Evolutionary conservation across 208 protist species (phyloP).

Genomic region (Crithidia thermophila): DNA sequence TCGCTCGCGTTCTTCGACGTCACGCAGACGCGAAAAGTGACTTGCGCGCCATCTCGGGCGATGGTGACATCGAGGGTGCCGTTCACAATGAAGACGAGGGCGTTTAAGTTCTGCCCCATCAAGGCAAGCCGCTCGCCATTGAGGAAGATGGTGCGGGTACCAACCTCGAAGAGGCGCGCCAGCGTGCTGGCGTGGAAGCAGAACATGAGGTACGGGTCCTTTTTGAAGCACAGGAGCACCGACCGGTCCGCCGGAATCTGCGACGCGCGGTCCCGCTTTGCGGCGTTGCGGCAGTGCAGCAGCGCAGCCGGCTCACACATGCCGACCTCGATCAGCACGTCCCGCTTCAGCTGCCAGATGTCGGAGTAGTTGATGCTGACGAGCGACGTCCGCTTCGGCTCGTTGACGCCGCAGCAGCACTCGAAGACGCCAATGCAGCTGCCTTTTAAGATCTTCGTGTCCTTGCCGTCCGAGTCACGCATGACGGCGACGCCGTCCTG

Average conservation of each 20-base stretch:
- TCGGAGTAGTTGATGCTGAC: conserved; percentile 90
- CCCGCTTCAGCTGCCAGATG: conserved; percentile 77
- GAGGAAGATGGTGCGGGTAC: conserved; percentile 66
- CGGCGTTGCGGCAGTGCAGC: conserved; percentile 70
- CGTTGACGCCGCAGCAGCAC: conserved; percentile 84
- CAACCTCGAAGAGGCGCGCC: conserved; percentile 59
- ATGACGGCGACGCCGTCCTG: conserved; percentile 76
- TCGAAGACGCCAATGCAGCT: conserved; percentile 90
- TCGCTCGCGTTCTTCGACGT: conserved; percentile 5
- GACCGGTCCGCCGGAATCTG: conserved; percentile 50
- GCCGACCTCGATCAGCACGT: conserved; percentile 81
- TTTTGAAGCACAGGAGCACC: conserved; percentile 38
- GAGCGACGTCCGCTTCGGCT: conserved; percentile 68
- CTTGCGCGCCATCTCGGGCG: conserved; percentile 49
- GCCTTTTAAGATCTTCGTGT: conserved; percentile 48
- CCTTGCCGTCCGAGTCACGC: conserved; percentile 40
- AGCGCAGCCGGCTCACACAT: conserved; percentile 87
- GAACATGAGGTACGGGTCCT: conserved; percentile 80
- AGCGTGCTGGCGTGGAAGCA: conserved; percentile 40
- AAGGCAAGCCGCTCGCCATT: conserved; percentile 75
- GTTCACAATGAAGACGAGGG: conserved; percentile 64
- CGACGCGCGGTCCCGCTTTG: conserved; percentile 59
- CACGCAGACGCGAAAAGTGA: conserved; percentile 24
- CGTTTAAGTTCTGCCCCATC: conserved; percentile 67
- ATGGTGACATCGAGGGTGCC: conserved; percentile 74